Base-by-base conservation (phyloP, 768 basidiomycete genomes). In the Tylopilus balloui region DNA sequence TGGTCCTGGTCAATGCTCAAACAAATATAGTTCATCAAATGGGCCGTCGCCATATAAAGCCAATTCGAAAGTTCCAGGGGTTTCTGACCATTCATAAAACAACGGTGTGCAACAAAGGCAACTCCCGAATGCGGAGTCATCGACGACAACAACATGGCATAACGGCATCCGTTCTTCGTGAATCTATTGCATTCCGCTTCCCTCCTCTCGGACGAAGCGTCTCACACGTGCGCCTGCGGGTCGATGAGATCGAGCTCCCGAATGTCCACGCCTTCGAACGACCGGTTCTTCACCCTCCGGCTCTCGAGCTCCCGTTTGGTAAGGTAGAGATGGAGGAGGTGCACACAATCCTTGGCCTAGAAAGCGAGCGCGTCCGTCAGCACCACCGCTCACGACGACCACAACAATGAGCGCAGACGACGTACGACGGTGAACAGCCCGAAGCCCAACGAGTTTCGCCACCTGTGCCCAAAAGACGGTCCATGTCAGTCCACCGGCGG, bases 191-290 rank as follows among this genome's bases (percentile, higher is more conserved):
- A 13, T 12, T 11, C 35, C 8, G 21, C 14, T 4, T 17, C 39
- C 24, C 6, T 11, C n/a, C 5, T 10, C 21, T 23, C 23, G 4
- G 14, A 25, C 9, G 14, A 11, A 40, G 6, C 17, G 4, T 23
- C 29, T 60, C 37, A 57, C 17, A 45, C 29, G 25, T 62, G 24
- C 15, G 34, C 56, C 36, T 54, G 43, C 4, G 73, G 41, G 55
- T 66, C n/a, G 65, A 87, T 75, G 23, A 90, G 73, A 62, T 90
- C 86, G 34, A 89, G 71, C 53, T 79, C 81, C 11, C 68, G 62
- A 37, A 79, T 57, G 58, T 89, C 86, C n/a, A 89, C 78, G 0
- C 84, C 85, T n/a, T 73, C 71, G 60, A 90, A 90, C 36, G 86
- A 79, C 51, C 78, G 76, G 59, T 75, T 85, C 68, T 81, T 86